Percentiles rank a stretch among this genome's conserved stretches.
Evolutionary conservation across 2,329 filamentous ascomycete genomes (phyloP).

Genomic region (Fusarium coicis): DNA sequence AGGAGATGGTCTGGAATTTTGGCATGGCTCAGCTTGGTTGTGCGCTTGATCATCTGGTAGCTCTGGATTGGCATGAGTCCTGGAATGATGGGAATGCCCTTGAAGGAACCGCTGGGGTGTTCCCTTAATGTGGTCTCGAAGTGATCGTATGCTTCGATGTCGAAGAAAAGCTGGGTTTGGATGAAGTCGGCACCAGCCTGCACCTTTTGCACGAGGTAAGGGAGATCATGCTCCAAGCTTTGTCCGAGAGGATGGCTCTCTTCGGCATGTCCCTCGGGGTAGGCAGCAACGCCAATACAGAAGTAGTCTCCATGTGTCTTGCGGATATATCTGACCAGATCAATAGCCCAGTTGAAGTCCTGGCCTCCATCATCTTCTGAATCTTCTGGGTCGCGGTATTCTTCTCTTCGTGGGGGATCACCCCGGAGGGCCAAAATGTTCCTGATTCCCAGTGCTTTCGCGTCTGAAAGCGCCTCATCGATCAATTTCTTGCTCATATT

Average conservation of each 20-base stretch:
- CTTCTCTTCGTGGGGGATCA: constrained; percentile 88
- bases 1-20: constrained; percentile 78
- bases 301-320: constrained; percentile 92
- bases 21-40: constrained; percentile 93
- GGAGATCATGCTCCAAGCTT: constrained; percentile 81
- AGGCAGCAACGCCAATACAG: constrained; percentile 92
- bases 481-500: constrained; percentile 92
- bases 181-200: constrained; percentile 95
- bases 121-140: constrained; percentile 83
- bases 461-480: constrained; percentile 89
- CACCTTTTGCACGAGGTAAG: constrained; percentile 90
- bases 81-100: constrained; percentile 88
- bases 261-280: constrained; percentile 94
- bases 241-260: constrained; percentile 81
- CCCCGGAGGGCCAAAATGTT: constrained; percentile 94
- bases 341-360: constrained; percentile 88
- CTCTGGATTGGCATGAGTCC: constrained; percentile 98
- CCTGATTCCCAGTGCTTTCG: constrained; percentile 87
- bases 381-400: constrained; percentile 75
- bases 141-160: constrained; percentile 80
- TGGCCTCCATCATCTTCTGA: constrained; percentile 72
- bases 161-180: constrained; percentile 98
- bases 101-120: constrained; percentile 87
- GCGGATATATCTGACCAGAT: constrained; percentile 90
- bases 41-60: constrained; percentile 93